Evolutionary conservation across 768 basidiomycete genomes (phyloP), one percentile per base, ranked within the genome.

Genomic region (Phaffia tasmanica): DNA sequence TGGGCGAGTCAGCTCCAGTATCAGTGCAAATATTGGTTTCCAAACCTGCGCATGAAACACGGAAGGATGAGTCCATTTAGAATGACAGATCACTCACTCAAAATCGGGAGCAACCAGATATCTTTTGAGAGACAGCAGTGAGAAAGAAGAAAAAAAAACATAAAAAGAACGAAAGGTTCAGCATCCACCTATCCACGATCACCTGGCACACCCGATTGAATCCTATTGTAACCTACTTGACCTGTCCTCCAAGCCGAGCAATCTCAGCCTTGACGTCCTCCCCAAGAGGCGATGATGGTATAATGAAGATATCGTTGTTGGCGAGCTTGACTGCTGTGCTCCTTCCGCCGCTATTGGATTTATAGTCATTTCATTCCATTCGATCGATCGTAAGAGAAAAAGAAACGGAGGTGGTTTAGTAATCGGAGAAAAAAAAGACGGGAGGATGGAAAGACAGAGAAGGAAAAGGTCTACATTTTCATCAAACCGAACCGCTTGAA

Each of bases 231-330:
- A 30, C 80, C 63, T 67, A 85, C 84, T 84, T 85, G 62, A 89
- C 86, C 16, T 82, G 81, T 0, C 89, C 88, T 51, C 63, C 63
- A 1, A 91, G 77, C 29, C 80, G 78, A 56, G 83, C 79, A 11
- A 89, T 75, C 55, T 81, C 84, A 3, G 75, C 67, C 72, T 85
- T 85, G 2, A 88, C 89, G 30, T 83, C 83, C 2, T 78, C 77
- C 48, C 83, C 81, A 62, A 88, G 77, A 0, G 87, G 86, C 9
- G 86, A 86, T 0, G 88, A 89, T 0, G 87, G 89, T n/a, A 89
- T 78, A 16, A 91, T 79, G 83, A 88, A 92, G 30, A 92, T 84
- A 16, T 82, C 84, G 48, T 85, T 84, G 59, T 81, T 80, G 49
- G 76, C 76, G 27, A 92, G 79, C 75, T 81, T 83, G 71, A 93